phyloP scores from a whole-genome alignment of 31 red algal genomes.

The Porphyra umbilicalis region DNA sequence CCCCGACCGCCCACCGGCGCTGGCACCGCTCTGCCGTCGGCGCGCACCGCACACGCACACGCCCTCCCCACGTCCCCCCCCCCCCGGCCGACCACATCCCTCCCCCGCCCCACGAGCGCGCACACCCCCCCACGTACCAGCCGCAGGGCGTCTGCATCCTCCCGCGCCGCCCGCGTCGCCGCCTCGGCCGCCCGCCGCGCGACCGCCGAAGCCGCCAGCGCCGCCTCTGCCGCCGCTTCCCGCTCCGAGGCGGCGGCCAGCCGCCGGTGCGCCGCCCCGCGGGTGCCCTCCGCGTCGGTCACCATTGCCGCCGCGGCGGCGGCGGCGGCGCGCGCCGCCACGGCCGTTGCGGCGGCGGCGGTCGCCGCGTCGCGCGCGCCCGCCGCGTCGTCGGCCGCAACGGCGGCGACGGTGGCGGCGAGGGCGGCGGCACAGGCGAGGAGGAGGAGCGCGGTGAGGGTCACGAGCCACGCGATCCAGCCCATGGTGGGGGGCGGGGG shows the following conservation, averaged over 20 bases:
- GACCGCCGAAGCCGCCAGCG: background rate
- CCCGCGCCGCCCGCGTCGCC: background rate
- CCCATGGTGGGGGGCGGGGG: background rate
- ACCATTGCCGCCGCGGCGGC: background rate
- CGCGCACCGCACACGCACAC: too few species aligned
- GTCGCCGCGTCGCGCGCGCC: background rate
- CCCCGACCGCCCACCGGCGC: too few species aligned
- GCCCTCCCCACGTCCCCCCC: too few species aligned
- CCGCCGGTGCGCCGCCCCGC: background rate
- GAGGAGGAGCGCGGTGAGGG: background rate
- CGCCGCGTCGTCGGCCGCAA: background rate
- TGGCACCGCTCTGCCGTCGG: too few species aligned
- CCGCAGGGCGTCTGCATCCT: background rate
- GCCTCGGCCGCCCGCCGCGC: slow-evolving; percentile 1
- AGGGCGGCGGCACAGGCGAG: background rate
- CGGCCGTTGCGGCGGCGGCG: background rate
- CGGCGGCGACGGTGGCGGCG: background rate
- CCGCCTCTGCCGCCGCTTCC: background rate
- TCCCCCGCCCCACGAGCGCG: too few species aligned
- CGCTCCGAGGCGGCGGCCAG: background rate
- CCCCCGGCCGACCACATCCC: too few species aligned
- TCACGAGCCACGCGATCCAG: background rate
- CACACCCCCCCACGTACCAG: background rate
- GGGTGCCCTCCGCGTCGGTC: background rate
- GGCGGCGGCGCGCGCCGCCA: background rate